phyloP scores from a whole-genome alignment of 1,284 basidiomycete species.

The Hymenochaete sp. region DNA sequence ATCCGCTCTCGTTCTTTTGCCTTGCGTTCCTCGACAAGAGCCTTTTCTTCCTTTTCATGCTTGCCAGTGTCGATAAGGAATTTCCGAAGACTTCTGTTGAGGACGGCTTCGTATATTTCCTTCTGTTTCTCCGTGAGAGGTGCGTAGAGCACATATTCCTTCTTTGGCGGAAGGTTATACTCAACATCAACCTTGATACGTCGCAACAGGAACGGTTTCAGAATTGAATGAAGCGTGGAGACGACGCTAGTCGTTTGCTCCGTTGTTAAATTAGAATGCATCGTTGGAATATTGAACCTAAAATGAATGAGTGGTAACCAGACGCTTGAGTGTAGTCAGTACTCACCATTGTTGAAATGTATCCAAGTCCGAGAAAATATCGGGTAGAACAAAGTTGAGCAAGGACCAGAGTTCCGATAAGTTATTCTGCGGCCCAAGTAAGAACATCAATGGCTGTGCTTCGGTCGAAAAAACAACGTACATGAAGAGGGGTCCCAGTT shows the following conservation, averaged over 20 bases:
- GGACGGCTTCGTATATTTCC: slow-evolving; percentile 75
- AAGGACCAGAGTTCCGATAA: slow-evolving; percentile 90
- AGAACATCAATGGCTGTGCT: not conserved
- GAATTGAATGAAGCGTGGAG: slow-evolving; percentile 77
- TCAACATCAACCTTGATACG: slow-evolving; percentile 91
- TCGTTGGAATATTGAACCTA: slow-evolving; percentile 68
- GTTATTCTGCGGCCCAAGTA: slow-evolving; percentile 58
- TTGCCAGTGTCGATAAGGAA: slow-evolving; percentile 48
- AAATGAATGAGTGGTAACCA: too few species aligned
- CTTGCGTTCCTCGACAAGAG: slow-evolving; percentile 25
- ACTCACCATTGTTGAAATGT: slow-evolving; percentile 83
- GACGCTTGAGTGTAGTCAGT: slow-evolving; percentile 10
- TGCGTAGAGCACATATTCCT: slow-evolving; percentile 92
- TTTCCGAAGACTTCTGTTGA: slow-evolving; percentile 56
- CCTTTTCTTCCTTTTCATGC: slow-evolving; percentile 18
- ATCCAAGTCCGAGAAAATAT: slow-evolving; percentile 85
- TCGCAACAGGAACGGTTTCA: slow-evolving; percentile 92
- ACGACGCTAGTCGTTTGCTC: slow-evolving; percentile 64
- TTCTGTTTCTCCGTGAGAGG: slow-evolving; percentile 78
- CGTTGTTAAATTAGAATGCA: slow-evolving; percentile 48
- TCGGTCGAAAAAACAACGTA: slow-evolving; percentile 41
- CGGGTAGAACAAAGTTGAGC: slow-evolving; percentile 89
- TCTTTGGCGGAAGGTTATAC: slow-evolving; percentile 78
- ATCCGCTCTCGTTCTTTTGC: slow-evolving; percentile 25
- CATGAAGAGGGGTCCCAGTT: slow-evolving; percentile 89